Evolutionary conservation across 2,329 filamentous ascomycete species (phyloP).

Genomic region (Bipolaris gigantea): DNA sequence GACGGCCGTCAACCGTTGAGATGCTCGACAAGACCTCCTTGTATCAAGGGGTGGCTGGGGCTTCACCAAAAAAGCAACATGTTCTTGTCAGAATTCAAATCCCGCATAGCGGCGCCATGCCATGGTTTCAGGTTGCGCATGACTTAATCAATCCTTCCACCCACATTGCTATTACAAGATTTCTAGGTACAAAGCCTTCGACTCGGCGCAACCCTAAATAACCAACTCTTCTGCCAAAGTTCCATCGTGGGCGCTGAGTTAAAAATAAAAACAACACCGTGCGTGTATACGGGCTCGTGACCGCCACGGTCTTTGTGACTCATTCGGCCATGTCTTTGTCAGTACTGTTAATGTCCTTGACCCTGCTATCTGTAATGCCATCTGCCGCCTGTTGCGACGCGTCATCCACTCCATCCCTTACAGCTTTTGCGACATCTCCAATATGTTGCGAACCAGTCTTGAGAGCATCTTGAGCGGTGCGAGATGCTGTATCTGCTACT

Average conservation of each 20-base stretch:
- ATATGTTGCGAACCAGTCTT: conserved; percentile 15
- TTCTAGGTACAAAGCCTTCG: neutral
- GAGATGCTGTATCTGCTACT: conserved; percentile 10
- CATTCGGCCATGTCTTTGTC: conserved; percentile 21
- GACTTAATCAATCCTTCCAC: neutral
- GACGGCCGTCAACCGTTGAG: neutral
- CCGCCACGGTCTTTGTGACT: neutral
- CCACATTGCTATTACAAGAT: neutral
- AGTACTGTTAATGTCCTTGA: conserved; percentile 22
- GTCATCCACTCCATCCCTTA: conserved; percentile 19
- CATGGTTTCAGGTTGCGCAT: neutral
- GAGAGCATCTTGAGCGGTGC: conserved; percentile 17
- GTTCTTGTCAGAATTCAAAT: neutral
- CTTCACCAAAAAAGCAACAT: neutral
- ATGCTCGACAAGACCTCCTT: neutral
- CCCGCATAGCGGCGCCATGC: neutral
- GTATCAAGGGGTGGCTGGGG: neutral
- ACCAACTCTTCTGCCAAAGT: neutral
- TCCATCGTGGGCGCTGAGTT: neutral
- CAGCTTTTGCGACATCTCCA: conserved; percentile 26
- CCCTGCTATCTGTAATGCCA: conserved; percentile 17
- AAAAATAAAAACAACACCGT: conserved; percentile 8
- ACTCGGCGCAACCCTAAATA: neutral
- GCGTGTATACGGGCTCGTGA: conserved; percentile 23
- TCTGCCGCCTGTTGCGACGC: conserved; percentile 25